These are phyloP conservation scores for Ilex paraguariensis DNA, from an alignment of 305 asterid species.

Conservation along the genomic window DNA sequence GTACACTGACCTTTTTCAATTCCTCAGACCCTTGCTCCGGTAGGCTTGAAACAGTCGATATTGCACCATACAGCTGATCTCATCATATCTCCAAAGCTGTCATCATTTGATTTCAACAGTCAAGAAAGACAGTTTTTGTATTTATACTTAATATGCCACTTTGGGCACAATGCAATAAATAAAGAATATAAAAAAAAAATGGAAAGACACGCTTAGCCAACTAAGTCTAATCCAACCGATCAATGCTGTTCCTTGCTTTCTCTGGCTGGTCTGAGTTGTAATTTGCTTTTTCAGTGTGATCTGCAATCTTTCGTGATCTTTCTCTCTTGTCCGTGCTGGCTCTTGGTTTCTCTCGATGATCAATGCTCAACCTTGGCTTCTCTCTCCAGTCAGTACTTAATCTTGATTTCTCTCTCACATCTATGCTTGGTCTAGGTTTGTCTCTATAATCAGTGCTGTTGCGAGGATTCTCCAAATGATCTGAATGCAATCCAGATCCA, in stretches of 20 bases:
- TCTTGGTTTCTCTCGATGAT: constrained; percentile 62
- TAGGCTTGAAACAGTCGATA: constrained; percentile 90
- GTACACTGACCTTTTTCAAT: constrained; percentile 34
- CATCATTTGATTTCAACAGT: constrained; percentile 39
- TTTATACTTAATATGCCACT: constrained; percentile 11
- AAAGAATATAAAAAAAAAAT: constrained; percentile 14
- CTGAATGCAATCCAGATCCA: constrained; percentile 30
- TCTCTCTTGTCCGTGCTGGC: constrained; percentile 71
- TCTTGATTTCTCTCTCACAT: constrained; percentile 70
- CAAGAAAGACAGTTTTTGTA: constrained; percentile 19
- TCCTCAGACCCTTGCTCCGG: constrained; percentile 59
- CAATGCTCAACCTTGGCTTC: constrained; percentile 56
- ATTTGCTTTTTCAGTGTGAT: constrained; percentile 40
- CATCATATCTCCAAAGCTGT: constrained; percentile 93
- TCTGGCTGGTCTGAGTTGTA: constrained; percentile 65
- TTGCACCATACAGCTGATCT: constrained; percentile 93
- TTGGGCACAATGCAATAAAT: constrained; percentile 9
- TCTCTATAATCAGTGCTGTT: constrained; percentile 64
- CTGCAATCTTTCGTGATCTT: constrained; percentile 45
- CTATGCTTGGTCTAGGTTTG: constrained; percentile 61
- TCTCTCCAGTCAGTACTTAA: constrained; percentile 74
- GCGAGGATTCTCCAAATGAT: constrained; percentile 45
- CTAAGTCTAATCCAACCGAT: constrained; percentile 67
- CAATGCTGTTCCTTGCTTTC: constrained; percentile 88
- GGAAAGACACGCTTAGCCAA: constrained; percentile 25